These are phyloP conservation scores for Chaetomidium leptoderma DNA, from an alignment of 495 filamentous ascomycete genomes.

Conservation along the genomic window DNA sequence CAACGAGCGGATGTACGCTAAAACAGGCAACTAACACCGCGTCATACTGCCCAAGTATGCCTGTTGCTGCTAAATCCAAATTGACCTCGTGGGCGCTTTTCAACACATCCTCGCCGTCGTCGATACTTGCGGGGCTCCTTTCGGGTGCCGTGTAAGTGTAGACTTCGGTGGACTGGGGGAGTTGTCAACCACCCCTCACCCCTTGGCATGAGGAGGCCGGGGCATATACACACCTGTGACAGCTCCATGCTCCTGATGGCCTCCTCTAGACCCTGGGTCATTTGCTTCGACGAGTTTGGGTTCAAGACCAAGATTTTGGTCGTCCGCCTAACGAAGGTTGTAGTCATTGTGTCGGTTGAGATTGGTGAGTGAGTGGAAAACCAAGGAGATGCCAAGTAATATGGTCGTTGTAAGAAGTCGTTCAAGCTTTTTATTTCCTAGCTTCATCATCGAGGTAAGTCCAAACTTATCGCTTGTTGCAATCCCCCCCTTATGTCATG, in stretches of 20 bases:
- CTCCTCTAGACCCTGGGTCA: slow-evolving; percentile 71
- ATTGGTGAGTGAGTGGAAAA: neutral
- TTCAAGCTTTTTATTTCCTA: no score
- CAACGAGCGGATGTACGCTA: slow-evolving; percentile 78
- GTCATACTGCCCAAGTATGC: slow-evolving; percentile 54
- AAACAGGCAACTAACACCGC: slow-evolving; percentile 86
- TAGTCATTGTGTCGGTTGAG: slow-evolving; percentile 28
- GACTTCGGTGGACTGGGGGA: slow-evolving; percentile 37
- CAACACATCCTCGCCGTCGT: slow-evolving; percentile 55
- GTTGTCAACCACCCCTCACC: neutral
- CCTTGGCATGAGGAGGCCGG: neutral
- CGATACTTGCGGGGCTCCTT: slow-evolving; percentile 57
- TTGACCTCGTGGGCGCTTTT: slow-evolving; percentile 53
- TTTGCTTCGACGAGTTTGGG: slow-evolving; percentile 77
- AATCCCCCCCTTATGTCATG: neutral
- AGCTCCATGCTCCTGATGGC: slow-evolving; percentile 54
- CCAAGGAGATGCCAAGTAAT: neutral
- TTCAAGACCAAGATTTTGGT: slow-evolving; percentile 75
- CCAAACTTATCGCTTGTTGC: no score
- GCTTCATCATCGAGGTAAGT: no score
- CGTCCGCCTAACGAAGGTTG: slow-evolving; percentile 27
- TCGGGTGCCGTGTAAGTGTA: slow-evolving; percentile 51
- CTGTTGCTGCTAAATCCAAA: slow-evolving; percentile 38
- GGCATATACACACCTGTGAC: slow-evolving; percentile 37
- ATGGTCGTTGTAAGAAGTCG: neutral